A percentile compares a stretch with the other conserved stretches of the same genome.
Conservation (phyloP, 2,329 filamentous ascomycete species). For the Aquanectria penicillioides region DNA sequence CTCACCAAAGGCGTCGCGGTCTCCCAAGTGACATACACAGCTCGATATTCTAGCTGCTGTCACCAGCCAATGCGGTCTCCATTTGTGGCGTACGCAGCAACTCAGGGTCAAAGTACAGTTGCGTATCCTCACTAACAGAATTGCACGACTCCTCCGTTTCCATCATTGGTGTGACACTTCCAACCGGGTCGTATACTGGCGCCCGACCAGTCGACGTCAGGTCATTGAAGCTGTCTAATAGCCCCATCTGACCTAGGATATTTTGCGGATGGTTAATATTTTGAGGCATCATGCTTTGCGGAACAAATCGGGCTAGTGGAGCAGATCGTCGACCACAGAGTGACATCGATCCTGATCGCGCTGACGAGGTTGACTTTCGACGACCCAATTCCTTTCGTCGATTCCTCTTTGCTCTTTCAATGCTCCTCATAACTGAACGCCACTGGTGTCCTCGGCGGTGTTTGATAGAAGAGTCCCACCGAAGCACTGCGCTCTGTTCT, state of each 20-base stretch:
- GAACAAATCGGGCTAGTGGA: not conserved
- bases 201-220: not conserved
- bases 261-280: not conserved
- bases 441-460: slow-evolving; percentile 15
- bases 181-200: slow-evolving; percentile 1
- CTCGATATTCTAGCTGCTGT: not conserved
- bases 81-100: not conserved
- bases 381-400: slow-evolving; percentile 15
- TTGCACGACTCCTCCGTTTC: slow-evolving; percentile 1
- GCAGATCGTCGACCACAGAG: not conserved
- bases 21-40: no score
- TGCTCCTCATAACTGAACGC: slow-evolving; percentile 17
- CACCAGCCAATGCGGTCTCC: not conserved
- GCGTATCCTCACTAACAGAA: not conserved
- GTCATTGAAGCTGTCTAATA: not conserved
- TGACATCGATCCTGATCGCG: not conserved
- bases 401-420: slow-evolving; percentile 14
- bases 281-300: not conserved
- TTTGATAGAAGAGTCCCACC: slow-evolving; percentile 9
- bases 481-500: slow-evolving; percentile 17
- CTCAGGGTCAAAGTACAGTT: slow-evolving; percentile 7
- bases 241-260: not conserved
- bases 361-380: slow-evolving; percentile 7
- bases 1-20: no score
- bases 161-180: not conserved